These are phyloP conservation scores for Cytospora chrysosperma DNA, from an alignment of 2,329 filamentous ascomycete genomes.

Conservation along the genomic window DNA sequence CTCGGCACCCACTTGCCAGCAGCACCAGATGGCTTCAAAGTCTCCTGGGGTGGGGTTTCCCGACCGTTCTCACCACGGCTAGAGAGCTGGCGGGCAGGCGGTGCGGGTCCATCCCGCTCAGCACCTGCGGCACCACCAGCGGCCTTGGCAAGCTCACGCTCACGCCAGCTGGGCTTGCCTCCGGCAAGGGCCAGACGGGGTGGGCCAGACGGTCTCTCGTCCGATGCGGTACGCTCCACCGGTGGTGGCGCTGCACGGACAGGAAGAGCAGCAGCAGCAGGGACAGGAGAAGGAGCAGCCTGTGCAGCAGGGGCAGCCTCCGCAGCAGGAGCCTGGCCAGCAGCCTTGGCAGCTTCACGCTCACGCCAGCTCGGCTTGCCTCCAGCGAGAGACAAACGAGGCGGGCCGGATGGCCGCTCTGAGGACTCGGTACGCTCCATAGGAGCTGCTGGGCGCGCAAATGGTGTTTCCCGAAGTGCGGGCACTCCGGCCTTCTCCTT, in stretches of 20 bases:
- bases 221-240: slow-evolving; percentile 42
- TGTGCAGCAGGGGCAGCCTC: slow-evolving; percentile 29
- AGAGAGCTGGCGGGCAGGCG: slow-evolving; percentile 41
- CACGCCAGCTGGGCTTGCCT: slow-evolving; percentile 58
- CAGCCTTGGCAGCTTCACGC: slow-evolving; percentile 50
- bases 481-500: slow-evolving; percentile 47
- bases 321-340: slow-evolving; percentile 30
- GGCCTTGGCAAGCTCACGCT: slow-evolving; percentile 54
- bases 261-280: slow-evolving; percentile 11
- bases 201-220: slow-evolving; percentile 46
- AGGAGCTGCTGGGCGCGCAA: slow-evolving; percentile 32
- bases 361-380: slow-evolving; percentile 60
- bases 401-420: slow-evolving; percentile 49
- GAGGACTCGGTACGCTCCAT: slow-evolving; percentile 45
- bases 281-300: slow-evolving; percentile 27
- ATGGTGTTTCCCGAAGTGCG: slow-evolving; percentile 32
- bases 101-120: slow-evolving; percentile 29
- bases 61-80: slow-evolving; percentile 42
- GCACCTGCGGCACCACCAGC: slow-evolving; percentile 21
- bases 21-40: slow-evolving; percentile 51
- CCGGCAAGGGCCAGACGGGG: slow-evolving; percentile 56
- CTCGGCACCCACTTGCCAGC: slow-evolving; percentile 61
- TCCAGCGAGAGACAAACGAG: slow-evolving; percentile 54
- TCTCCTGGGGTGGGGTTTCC: slow-evolving; percentile 44
- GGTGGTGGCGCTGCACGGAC: background rate